Evolutionary conservation across 371 early-diverging fungal genomes (phyloP), one percentile per base, ranked within the genome.

Genomic region (Apophysomyces ossiformis): DNA sequence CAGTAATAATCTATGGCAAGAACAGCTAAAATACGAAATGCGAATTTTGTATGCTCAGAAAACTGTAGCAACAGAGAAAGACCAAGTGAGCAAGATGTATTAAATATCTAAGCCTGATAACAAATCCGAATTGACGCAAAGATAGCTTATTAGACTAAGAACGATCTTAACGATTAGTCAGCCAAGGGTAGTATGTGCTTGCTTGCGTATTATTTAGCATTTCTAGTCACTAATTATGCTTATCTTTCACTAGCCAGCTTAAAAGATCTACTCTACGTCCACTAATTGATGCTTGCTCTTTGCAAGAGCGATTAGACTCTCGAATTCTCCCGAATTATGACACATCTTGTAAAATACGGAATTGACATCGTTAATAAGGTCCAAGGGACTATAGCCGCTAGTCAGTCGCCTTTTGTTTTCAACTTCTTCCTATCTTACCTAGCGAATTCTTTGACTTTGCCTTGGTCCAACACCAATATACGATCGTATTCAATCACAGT

Each of bases 291-390:
- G 68, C 26, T 69, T 75, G 7, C 39, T 32, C 61, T 75, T 81
- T 32, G 86, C 84, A 9, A 83, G 68, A 7, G 76, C 78, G 13
- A 80, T 57, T 26, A 90, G 70, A 9, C 74, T 75, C 16, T 81
- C 88, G 65, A 83, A 85, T 69, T 91, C 90, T 11, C 89, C 87
- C 15, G 88, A 88, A 32, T 90, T 86, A 47, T 85, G 85, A 60
- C 88, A 87, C 87, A 92, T 87, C 46, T 72, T 75, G 7, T 83
- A 70, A 76, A 92, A 90, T 4, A 79, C 18, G 9, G 86, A 76
- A 2, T 81, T 77, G 5, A 70, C 35, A 18, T 78, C 65, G 38
- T 72, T 66, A 56, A 92, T 73, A 66, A 93, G 73, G 5, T 66
- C 69, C 57, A 67, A 61, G 1, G 92, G 92, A 45, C 76, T 76